Evolutionary conservation across 1,139 yeast species (phyloP).

Genomic region (Debaryomyces singareniensis): DNA sequence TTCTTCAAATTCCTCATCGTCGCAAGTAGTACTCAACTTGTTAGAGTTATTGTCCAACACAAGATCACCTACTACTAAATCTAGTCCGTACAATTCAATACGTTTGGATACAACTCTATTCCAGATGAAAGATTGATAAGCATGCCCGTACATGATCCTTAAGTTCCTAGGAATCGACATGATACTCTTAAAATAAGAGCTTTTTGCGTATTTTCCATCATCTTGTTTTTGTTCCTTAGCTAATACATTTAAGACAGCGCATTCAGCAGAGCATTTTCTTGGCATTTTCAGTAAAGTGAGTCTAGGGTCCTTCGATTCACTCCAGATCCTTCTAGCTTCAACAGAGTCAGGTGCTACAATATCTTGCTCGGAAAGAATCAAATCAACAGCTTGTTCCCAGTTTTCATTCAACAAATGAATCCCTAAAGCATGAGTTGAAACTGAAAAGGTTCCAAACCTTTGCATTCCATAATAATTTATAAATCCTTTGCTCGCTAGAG

Average conservation of each 20-base stretch:
- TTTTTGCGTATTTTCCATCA: conserved; percentile 39
- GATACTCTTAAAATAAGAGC: conserved; percentile 68
- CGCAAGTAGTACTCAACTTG: conserved; percentile 24
- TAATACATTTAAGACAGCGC: conserved; percentile 58
- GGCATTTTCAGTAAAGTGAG: conserved; percentile 75
- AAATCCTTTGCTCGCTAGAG: conserved; percentile 66
- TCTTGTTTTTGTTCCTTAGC: conserved; percentile 37
- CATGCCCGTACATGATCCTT: conserved; percentile 93
- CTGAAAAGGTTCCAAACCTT: conserved; percentile 91
- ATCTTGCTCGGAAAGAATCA: conserved; percentile 80
- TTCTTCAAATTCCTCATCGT: conserved; percentile 53
- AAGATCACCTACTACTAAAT: conserved; percentile 77
- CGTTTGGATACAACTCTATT: conserved; percentile 79
- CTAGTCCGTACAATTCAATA: conserved; percentile 61
- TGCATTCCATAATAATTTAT: conserved; percentile 96
- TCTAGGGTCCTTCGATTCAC: conserved; percentile 60
- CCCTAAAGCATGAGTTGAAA: conserved; percentile 87
- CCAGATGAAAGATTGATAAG: conserved; percentile 96
- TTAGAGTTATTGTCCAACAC: conserved; percentile 38
- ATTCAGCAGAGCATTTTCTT: conserved; percentile 79
- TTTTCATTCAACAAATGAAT: conserved; percentile 61
- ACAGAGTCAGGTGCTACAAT: conserved; percentile 75
- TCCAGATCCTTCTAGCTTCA: conserved; percentile 81
- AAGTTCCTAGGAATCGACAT: conserved; percentile 89
- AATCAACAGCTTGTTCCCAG: conserved; percentile 75